These are phyloP conservation scores for Fraxinus paxiana DNA, from an alignment of 305 asterid species.

Conservation along the genomic window DNA sequence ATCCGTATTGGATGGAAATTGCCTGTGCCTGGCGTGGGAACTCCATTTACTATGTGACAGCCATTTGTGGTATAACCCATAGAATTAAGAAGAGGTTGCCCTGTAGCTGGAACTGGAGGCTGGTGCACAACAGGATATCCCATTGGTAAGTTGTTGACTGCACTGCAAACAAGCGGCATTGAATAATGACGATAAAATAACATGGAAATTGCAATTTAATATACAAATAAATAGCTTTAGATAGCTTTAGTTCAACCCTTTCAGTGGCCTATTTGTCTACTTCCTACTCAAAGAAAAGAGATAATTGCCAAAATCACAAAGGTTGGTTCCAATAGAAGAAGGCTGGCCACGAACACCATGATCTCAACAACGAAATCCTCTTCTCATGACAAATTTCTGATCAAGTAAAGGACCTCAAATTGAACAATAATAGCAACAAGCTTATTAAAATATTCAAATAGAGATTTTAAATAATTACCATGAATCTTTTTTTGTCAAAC, in stretches of 20 bases:
- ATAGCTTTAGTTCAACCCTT: neutral
- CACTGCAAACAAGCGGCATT: constrained; percentile 45
- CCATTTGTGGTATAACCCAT: constrained; percentile 50
- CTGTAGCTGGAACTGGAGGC: constrained; percentile 45
- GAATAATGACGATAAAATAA: constrained; percentile 24
- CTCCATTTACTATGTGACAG: constrained; percentile 62
- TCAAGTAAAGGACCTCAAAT: neutral
- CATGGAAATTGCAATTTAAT: neutral
- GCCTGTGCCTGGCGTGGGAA: constrained; percentile 48
- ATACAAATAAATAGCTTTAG: neutral
- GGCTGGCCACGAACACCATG: neutral
- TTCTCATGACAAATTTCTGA: neutral
- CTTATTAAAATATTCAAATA: neutral
- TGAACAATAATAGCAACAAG: neutral
- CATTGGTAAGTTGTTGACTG: constrained; percentile 78
- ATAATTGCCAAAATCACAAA: neutral
- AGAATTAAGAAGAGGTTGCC: constrained; percentile 60
- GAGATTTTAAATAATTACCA: neutral
- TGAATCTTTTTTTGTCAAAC: neutral
- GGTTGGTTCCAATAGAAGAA: neutral
- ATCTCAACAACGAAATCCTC: neutral
- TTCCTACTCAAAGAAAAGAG: neutral
- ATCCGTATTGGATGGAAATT: constrained; percentile 57
- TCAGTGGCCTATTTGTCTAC: neutral
- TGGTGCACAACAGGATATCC: constrained; percentile 72